Base-by-base conservation (phyloP, 2,329 filamentous ascomycete species). In the Aspergillus quadricinctus region DNA sequence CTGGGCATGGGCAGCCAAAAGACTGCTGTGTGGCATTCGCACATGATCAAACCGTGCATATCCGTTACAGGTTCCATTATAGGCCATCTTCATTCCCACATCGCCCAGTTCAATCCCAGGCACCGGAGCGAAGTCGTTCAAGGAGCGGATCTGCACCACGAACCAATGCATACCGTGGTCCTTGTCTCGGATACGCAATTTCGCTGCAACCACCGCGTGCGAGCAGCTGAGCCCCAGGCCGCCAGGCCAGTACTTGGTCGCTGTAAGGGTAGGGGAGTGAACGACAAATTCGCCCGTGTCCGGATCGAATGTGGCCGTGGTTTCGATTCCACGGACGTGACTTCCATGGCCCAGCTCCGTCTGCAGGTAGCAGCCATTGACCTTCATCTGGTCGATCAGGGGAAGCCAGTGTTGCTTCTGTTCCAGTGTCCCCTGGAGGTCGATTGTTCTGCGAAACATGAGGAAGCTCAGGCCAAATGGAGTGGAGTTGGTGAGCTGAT, bases 331-430 rank as follows among this genome's bases (percentile, higher is more conserved):
- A 49, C 76, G 71, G 10, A 82, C 79, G 58, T 82, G 82, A 54
- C 78, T 81, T 0, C 79, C 80, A 58, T 82, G 80, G 0, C 80
- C 80, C 2, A 81, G 70, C 60, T 82, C 80, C 1, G 77, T 80
- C 64, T 81, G 79, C 9, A 77, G 79, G 64, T 81, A 81, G 51
- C 75, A 79, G 11, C 79, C 80, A 54, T 81, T 77, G 28, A 80
- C 80, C 56, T 80, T 74, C 73, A 75, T 80, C 17, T 69, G 71
- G 48, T 80, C 73, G 52, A 81, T 79, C 59, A 74, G 73, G 0
- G 80, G 79, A 65, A 79, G 65, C 80, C 79, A 82, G 61, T 78
- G 73, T 29, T 72, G 71, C 40, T 73, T 72, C 57, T 82, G 80
- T 59, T 75, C 72, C 23, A 79, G 73, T 53, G 71, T 77, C 7